These are phyloP conservation scores for Zelopaecilomyces penicillatus DNA, from an alignment of 2,329 filamentous ascomycete genomes.

Conservation along the genomic window DNA sequence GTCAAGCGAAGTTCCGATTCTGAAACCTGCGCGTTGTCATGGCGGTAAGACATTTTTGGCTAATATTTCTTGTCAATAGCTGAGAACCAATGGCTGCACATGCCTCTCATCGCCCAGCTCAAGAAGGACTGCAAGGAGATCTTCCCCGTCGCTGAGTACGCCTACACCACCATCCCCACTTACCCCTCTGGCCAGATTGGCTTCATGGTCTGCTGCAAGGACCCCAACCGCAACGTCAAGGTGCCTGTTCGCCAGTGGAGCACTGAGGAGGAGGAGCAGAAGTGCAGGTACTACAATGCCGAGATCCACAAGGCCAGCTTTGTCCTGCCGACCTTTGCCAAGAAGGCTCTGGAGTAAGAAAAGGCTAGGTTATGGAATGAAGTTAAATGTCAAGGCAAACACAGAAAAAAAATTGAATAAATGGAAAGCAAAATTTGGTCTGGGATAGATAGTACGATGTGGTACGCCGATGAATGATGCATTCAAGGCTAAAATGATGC, in stretches of 20 bases:
- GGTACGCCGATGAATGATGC: no score
- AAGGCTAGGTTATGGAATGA: not conserved
- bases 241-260: constrained; percentile 77
- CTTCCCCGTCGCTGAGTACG: constrained; percentile 97
- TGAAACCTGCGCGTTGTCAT: no score
- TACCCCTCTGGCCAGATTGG: constrained; percentile 99
- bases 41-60: constrained; percentile 2
- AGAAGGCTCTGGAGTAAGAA: constrained; percentile 58
- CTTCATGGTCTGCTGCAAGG: constrained; percentile 99
- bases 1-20: constrained; percentile 1
- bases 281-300: constrained; percentile 95
- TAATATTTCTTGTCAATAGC: constrained; percentile 43
- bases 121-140: constrained; percentile 96
- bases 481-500: no score
- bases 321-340: constrained; percentile 85
- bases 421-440: no score
- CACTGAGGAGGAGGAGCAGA: constrained; percentile 79
- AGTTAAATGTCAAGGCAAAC: constrained; percentile 10
- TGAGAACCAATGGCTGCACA: constrained; percentile 99
- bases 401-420: constrained; percentile 1
- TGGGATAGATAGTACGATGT: no score
- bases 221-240: constrained; percentile 71
- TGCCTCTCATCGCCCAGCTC: constrained; percentile 84
- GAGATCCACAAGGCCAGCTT: constrained; percentile 95
- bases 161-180: constrained; percentile 97